Percentiles rank a stretch among this genome's conserved stretches.
phyloP scores from a whole-genome alignment of 495 filamentous ascomycete species.

The Penicillium crystallinum region DNA sequence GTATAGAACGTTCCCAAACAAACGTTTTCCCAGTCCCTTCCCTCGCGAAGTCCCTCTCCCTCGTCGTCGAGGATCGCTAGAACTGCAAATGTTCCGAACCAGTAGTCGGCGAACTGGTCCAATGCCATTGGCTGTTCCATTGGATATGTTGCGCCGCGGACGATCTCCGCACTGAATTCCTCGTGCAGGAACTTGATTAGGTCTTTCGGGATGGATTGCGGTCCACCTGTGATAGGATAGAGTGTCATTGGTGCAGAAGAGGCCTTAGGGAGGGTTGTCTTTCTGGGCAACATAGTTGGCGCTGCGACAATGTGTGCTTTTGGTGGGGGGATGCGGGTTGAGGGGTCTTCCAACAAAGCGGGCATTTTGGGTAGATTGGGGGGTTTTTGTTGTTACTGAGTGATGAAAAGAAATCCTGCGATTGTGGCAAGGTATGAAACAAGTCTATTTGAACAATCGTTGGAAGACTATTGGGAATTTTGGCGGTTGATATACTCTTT shows the following conservation, averaged over 20 bases:
- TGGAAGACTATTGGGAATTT: not conserved
- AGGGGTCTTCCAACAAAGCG: constrained; percentile 75
- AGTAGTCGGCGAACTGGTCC: constrained; percentile 75
- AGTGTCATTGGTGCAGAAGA: constrained; percentile 77
- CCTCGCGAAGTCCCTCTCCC: constrained; percentile 28
- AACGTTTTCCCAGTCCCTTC: constrained; percentile 71
- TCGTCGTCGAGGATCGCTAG: constrained; percentile 74
- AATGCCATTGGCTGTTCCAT: constrained; percentile 71
- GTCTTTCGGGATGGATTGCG: constrained; percentile 49
- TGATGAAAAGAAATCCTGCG: not conserved
- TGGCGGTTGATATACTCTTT: not conserved
- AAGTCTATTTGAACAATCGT: not conserved
- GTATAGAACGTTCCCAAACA: constrained; percentile 96
- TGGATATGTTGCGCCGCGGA: constrained; percentile 88
- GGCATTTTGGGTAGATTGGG: constrained; percentile 29
- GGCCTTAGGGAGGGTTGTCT: constrained; percentile 69
- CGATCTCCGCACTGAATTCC: constrained; percentile 85
- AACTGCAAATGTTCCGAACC: constrained; percentile 91
- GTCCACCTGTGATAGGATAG: constrained; percentile 64
- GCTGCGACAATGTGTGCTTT: constrained; percentile 50
- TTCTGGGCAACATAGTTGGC: constrained; percentile 59
- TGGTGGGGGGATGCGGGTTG: constrained; percentile 46
- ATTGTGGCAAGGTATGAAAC: not conserved
- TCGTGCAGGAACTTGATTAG: constrained; percentile 65
- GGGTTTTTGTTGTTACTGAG: not conserved